Conservation (phyloP, 2,329 filamentous ascomycete species). For the Cryoendolithus antarcticus region DNA sequence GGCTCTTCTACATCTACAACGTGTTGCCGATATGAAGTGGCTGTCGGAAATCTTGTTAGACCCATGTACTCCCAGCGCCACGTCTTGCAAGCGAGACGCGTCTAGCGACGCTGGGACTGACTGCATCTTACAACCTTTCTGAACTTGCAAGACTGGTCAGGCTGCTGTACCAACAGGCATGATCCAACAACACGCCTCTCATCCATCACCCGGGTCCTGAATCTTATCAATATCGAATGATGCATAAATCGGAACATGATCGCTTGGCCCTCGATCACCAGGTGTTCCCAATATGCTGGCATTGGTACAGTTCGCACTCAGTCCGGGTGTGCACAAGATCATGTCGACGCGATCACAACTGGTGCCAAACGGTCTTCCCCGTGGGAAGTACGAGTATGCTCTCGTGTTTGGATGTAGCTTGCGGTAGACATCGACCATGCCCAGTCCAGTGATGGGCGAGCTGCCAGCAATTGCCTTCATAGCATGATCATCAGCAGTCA, state of each 20-base stretch:
- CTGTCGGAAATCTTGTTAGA: no score
- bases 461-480: slow-evolving; percentile 7
- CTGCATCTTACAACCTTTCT: no score
- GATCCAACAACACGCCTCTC: no score
- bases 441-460: slow-evolving; percentile 8
- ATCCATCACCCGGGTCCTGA: no score
- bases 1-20: no score
- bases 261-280: slow-evolving; percentile 38
- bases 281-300: slow-evolving; percentile 31
- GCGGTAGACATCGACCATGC: slow-evolving; percentile 38
- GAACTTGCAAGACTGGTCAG: no score
- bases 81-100: no score
- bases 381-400: slow-evolving; percentile 40
- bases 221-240: slow-evolving; percentile 7
- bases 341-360: slow-evolving; percentile 45
- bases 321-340: slow-evolving; percentile 31
- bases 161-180: no score
- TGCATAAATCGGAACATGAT: slow-evolving; percentile 41
- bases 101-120: no score
- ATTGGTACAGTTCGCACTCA: slow-evolving; percentile 26
- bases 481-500: neutral
- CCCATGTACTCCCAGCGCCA: no score
- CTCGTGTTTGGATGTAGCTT: slow-evolving; percentile 28
- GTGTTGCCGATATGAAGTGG: no score
- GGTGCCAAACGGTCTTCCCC: slow-evolving; percentile 31